phyloP scores from a whole-genome alignment of 768 basidiomycete species.

The Pilatotrama ljubarskyi region DNA sequence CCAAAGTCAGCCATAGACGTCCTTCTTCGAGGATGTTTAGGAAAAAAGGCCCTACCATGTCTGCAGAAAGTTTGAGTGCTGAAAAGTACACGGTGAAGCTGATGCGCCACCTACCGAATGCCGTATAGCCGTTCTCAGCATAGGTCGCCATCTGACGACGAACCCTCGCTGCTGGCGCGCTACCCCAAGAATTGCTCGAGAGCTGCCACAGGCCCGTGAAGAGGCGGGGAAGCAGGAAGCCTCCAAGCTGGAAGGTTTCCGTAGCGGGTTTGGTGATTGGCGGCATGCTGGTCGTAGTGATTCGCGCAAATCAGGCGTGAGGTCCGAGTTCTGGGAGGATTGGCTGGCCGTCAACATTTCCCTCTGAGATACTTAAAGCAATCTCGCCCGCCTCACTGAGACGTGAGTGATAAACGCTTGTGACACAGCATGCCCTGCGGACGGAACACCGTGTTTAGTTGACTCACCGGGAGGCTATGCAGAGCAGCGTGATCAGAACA shows the following conservation, averaged over 20 bases:
- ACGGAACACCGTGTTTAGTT: conserved; percentile 4
- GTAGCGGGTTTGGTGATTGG: neutral
- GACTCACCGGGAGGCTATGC: conserved; percentile 9
- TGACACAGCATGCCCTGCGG: neutral
- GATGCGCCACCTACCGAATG: conserved; percentile 50
- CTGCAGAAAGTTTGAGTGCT: conserved; percentile 31
- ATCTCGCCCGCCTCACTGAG: neutral
- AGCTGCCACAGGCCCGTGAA: conserved; percentile 69
- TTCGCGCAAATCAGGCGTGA: neutral
- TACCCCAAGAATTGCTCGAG: conserved; percentile 85
- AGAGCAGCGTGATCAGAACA: conserved; percentile 4
- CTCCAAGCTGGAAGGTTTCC: conserved; percentile 29
- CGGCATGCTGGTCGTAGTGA: conserved; percentile 7
- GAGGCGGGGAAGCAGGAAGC: conserved; percentile 26
- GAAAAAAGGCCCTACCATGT: conserved; percentile 48
- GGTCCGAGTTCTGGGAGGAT: neutral
- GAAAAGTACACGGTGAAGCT: neutral
- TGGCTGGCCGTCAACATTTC: neutral
- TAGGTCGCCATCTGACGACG: conserved; percentile 67
- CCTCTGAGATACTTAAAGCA: neutral
- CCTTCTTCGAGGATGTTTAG: neutral
- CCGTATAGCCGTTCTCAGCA: conserved; percentile 59
- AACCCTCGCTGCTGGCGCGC: conserved; percentile 62
- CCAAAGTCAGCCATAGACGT: neutral
- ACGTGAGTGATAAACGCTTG: neutral